Conservation (phyloP, 2,329 filamentous ascomycete genomes). For the Graphium sp. region DNA sequence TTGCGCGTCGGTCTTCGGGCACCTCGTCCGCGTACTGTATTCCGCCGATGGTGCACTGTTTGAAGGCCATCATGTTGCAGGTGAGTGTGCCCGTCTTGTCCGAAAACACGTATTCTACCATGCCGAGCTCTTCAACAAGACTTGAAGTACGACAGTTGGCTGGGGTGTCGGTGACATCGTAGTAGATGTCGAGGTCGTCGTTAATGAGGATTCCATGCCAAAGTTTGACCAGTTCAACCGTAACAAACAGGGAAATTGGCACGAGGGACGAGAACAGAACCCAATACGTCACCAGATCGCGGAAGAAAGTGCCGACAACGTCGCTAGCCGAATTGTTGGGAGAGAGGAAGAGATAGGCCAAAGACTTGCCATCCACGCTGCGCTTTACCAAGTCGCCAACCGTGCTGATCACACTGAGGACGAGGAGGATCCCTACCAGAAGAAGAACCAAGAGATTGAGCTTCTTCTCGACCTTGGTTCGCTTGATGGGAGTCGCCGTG, state of each 20-base stretch:
- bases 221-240: constrained; percentile 94
- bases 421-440: constrained; percentile 68
- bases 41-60: constrained; percentile 82
- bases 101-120: constrained; percentile 97
- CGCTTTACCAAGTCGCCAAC: constrained; percentile 77
- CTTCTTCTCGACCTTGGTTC: constrained; percentile 85
- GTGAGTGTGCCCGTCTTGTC: constrained; percentile 96
- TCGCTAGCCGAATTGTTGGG: constrained; percentile 32
- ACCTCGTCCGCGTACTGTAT: constrained; percentile 89
- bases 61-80: constrained; percentile 98
- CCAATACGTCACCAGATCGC: constrained; percentile 96
- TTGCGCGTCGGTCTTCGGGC: constrained; percentile 74
- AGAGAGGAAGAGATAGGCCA: constrained; percentile 58
- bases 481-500: constrained; percentile 92
- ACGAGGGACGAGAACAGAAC: constrained; percentile 93
- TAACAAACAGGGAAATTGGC: constrained; percentile 95
- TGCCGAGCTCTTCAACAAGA: constrained; percentile 88
- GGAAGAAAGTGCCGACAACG: constrained; percentile 67
- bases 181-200: constrained; percentile 94
- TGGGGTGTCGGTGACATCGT: constrained; percentile 86
- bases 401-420: constrained; percentile 77
- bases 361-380: constrained; percentile 39
- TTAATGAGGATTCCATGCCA: constrained; percentile 97
- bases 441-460: constrained; percentile 89
- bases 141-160: constrained; percentile 93